Conservation (phyloP, 768 basidiomycete genomes). For the Naematelia encephala region DNA sequence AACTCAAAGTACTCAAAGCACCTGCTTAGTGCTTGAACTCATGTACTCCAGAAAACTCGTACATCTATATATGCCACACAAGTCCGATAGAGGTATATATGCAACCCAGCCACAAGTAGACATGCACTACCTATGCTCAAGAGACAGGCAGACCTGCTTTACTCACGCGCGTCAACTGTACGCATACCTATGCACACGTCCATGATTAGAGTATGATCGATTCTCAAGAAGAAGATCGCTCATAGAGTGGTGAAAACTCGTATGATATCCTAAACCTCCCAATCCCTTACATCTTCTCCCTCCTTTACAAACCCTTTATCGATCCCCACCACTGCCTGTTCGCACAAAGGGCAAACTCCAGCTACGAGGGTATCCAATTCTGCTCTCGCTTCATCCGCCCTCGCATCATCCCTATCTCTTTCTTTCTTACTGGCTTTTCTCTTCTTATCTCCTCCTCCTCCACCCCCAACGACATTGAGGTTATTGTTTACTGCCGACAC, state of each 20-base stretch:
- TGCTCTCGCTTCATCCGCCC: constrained; percentile 67
- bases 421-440: constrained; percentile 54
- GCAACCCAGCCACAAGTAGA: too few relatives aligned
- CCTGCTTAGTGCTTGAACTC: too few relatives aligned
- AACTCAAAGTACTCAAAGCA: too few relatives aligned
- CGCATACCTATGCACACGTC: too few relatives aligned
- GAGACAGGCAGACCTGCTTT: too few relatives aligned
- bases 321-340: constrained; percentile 73
- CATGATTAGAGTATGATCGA: too few relatives aligned
- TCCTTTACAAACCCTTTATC: constrained; percentile 77
- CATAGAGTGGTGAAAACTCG: not conserved
- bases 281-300: constrained; percentile 64
- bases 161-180: too few relatives aligned
- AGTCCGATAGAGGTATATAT: too few relatives aligned
- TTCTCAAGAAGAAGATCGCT: not conserved
- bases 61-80: too few relatives aligned
- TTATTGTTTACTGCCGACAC: constrained; percentile 56
- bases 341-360: constrained; percentile 87
- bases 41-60: too few relatives aligned
- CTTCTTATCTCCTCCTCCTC: constrained; percentile 48
- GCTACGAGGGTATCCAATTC: constrained; percentile 89
- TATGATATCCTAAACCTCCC: constrained; percentile 29
- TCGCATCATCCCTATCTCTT: constrained; percentile 58
- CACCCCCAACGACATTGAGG: constrained; percentile 54
- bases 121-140: too few relatives aligned